Evolutionary conservation across 2,329 filamentous ascomycete genomes (phyloP).

Genomic region (Diaporthe citrichinensis): DNA sequence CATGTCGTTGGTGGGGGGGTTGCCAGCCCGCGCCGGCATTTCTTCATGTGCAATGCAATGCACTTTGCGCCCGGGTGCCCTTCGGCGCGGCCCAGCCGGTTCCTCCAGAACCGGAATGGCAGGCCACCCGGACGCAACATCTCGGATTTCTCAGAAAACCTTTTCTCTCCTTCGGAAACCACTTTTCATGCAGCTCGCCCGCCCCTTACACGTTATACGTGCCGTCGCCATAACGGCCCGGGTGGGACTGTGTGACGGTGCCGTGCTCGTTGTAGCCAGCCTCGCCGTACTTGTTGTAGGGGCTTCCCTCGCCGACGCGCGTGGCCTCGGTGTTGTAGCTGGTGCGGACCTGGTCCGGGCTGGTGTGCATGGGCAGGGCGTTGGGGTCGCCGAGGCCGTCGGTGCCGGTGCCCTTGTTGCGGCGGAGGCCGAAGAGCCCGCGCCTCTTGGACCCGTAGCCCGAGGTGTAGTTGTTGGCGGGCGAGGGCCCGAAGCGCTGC

Average conservation of each 20-base stretch:
- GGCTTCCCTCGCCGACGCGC: constrained; percentile 45
- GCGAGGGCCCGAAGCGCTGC: constrained; percentile 56
- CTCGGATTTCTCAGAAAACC: not conserved
- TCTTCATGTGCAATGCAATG: not conserved
- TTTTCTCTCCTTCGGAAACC: not conserved
- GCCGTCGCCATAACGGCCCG: constrained; percentile 36
- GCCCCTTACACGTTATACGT: constrained; percentile 37
- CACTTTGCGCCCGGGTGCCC: not conserved
- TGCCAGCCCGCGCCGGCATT: constrained; percentile 2
- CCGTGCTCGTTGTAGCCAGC: constrained; percentile 48
- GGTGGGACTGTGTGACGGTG: constrained; percentile 5
- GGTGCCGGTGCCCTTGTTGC: constrained; percentile 43
- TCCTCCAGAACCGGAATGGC: constrained; percentile 12
- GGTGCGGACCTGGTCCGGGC: constrained; percentile 51
- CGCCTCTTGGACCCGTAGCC: constrained; percentile 49
- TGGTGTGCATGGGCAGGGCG: constrained; percentile 52
- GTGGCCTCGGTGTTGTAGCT: constrained; percentile 56
- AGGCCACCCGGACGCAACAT: not conserved
- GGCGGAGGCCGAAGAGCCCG: constrained; percentile 52
- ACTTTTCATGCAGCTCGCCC: rapidly evolving
- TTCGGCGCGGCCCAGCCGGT: constrained; percentile 18
- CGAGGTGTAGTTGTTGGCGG: constrained; percentile 57
- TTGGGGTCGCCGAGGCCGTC: constrained; percentile 49
- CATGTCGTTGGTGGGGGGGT: not conserved
- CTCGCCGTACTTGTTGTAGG: constrained; percentile 50